These are phyloP conservation scores for Prunus salicina DNA, from an alignment of 306 rosid genomes.

Conservation along the genomic window DNA sequence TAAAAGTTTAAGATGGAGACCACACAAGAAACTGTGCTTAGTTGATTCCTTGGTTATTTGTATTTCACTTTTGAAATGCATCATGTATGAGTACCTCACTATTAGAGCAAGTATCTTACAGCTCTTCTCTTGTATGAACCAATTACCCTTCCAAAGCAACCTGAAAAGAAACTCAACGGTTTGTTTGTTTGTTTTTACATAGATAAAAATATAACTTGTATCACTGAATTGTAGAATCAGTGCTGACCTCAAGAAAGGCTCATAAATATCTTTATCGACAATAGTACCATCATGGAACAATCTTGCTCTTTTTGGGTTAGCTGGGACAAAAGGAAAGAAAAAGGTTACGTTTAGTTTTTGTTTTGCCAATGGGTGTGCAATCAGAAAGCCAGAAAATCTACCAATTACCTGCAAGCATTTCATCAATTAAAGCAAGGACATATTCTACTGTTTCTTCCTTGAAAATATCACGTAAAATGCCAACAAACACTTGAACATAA, in stretches of 20 bases:
- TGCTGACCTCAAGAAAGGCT: conserved; percentile 85
- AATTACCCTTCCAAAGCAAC: conserved; percentile 93
- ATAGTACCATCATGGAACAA: conserved; percentile 81
- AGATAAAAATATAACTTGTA: neutral
- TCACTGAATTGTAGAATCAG: conserved; percentile 8
- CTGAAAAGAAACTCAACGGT: conserved; percentile 42
- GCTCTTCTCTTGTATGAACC: conserved; percentile 97
- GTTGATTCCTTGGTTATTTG: conserved; percentile 19
- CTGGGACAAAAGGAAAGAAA: conserved; percentile 32
- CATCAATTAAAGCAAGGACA: conserved; percentile 82
- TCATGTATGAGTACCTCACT: conserved; percentile 57
- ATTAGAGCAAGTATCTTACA: conserved; percentile 85
- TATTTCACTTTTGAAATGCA: conserved; percentile 11
- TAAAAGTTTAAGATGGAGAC: neutral
- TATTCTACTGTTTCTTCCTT: conserved; percentile 96
- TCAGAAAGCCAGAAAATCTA: conserved; percentile 2
- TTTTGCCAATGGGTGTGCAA: neutral
- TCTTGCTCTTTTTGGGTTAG: conserved; percentile 86
- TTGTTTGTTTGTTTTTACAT: neutral
- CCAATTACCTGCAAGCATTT: conserved; percentile 77
- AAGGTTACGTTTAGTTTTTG: conserved; percentile 2
- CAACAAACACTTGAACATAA: conserved; percentile 77
- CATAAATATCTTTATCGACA: conserved; percentile 72
- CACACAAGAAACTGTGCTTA: conserved; percentile 10
- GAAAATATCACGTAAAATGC: conserved; percentile 74